Conservation (phyloP, 2,329 filamentous ascomycete genomes). For the Bipolaris oryzae region DNA sequence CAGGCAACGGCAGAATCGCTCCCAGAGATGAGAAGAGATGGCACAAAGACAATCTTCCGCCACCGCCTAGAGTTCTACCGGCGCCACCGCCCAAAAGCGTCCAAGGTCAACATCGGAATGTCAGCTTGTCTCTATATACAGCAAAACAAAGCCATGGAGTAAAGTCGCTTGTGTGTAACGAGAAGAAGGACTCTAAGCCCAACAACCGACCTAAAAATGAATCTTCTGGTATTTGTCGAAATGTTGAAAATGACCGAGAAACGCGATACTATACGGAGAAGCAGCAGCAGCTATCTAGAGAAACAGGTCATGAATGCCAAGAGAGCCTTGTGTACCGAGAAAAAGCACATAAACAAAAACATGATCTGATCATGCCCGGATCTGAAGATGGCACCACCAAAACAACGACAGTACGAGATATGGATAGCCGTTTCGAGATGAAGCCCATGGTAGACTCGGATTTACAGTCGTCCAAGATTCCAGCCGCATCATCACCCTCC, state of each 20-base stretch:
- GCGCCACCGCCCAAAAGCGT: neutral
- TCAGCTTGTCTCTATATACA: neutral
- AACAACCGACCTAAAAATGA: neutral
- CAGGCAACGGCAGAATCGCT: neutral
- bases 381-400: neutral
- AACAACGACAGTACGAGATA: neutral
- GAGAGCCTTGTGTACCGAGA: neutral
- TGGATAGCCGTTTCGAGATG: neutral
- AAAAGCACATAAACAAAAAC: neutral
- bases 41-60: neutral
- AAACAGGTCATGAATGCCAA: neutral
- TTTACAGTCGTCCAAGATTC: neutral
- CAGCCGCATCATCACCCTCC: neutral
- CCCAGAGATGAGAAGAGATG: constrained; percentile 8
- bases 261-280: neutral
- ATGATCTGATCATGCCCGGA: neutral
- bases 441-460: neutral
- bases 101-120: neutral
- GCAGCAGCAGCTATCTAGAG: neutral
- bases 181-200: neutral
- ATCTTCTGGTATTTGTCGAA: constrained; percentile 2
- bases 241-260: constrained; percentile 1
- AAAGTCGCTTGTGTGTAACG: too few species aligned
- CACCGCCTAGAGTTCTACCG: neutral
- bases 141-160: too few species aligned